These are phyloP conservation scores for Colletotrichum euphorbiae DNA, from an alignment of 2,329 filamentous ascomycete species.

Conservation along the genomic window DNA sequence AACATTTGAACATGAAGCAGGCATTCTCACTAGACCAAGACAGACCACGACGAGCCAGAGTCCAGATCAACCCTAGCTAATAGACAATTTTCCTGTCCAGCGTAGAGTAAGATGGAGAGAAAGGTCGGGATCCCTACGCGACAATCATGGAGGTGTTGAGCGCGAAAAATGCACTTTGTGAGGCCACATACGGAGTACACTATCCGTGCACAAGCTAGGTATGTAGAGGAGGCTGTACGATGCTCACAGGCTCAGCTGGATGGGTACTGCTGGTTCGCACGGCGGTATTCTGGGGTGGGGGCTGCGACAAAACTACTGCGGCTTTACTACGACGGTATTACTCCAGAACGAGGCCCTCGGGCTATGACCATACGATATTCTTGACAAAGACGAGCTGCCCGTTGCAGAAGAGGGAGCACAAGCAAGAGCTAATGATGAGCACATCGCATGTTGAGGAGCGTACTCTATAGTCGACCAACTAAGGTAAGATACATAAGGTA, in stretches of 20 bases:
- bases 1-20: constrained; percentile 24
- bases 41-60: not conserved
- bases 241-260: constrained; percentile 8
- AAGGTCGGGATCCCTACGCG: not conserved
- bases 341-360: not conserved
- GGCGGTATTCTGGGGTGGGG: constrained; percentile 20
- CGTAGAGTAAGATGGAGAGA: not conserved
- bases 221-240: not conserved
- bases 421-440: constrained; percentile 23
- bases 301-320: not conserved
- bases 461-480: no score
- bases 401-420: constrained; percentile 17
- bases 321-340: not conserved
- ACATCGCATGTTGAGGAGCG: not conserved
- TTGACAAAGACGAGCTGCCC: not conserved
- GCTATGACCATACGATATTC: constrained; percentile 5
- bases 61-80: not conserved
- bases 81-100: not conserved
- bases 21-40: constrained; percentile 15
- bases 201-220: not conserved
- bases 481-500: not conserved
- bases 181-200: no score
- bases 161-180: not conserved
- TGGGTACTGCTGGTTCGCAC: constrained; percentile 5
- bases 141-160: no score